phyloP scores from a whole-genome alignment of 108 stramenopile species.

The Pseudonitzschia multiseries region DNA sequence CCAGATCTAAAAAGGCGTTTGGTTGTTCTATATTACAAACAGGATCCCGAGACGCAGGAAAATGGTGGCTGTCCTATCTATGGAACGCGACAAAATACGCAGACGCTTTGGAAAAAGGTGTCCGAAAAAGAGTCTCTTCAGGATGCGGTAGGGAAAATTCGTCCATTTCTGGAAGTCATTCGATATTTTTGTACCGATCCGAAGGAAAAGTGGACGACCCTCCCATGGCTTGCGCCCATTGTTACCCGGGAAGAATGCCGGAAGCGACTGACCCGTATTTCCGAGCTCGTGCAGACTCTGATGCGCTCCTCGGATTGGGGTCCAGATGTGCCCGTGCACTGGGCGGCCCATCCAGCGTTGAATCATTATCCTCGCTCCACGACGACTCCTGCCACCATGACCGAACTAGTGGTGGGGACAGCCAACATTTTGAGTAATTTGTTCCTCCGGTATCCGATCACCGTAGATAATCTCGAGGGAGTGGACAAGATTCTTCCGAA shows the following conservation, averaged over 20 bases:
- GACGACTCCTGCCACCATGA: not conserved
- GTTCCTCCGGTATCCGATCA: not conserved
- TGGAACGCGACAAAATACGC: not conserved
- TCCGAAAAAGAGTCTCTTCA: not conserved
- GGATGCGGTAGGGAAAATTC: slow-evolving; percentile 1
- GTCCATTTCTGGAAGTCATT: slow-evolving; percentile 5
- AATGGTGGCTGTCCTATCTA: too few species aligned
- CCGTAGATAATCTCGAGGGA: not conserved
- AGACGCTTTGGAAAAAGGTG: slow-evolving; percentile 4
- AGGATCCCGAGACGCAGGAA: not conserved
- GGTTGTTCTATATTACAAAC: slow-evolving; percentile 4
- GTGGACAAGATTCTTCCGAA: not conserved
- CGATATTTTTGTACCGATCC: slow-evolving; percentile 15
- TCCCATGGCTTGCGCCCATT: not conserved
- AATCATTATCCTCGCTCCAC: not conserved
- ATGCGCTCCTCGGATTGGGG: slow-evolving; percentile 4
- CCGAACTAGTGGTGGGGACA: not conserved
- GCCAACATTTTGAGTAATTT: slow-evolving; percentile 1
- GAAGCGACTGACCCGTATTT: not conserved
- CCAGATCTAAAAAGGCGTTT: not conserved
- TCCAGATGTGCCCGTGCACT: too few species aligned
- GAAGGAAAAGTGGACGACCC: slow-evolving; percentile 4
- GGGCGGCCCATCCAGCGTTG: slow-evolving; percentile 4
- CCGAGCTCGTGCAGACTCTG: not conserved
- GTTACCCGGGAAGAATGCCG: not conserved